Base-by-base conservation (phyloP, 345 rosid species). In the Hibiscus syriacus region DNA sequence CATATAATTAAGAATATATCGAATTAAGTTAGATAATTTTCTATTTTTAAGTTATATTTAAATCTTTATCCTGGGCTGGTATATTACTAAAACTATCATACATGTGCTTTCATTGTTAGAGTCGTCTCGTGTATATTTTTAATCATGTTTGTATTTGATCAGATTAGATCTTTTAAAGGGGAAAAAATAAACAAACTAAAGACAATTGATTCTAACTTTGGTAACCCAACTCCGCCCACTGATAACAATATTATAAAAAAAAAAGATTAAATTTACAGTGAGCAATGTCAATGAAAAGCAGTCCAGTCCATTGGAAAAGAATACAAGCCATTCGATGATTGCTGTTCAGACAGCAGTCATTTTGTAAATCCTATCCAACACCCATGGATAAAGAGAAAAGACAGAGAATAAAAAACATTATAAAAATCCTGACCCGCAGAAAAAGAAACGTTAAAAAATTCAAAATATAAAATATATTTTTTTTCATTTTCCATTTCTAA, bases 261-360 rank as follows among this genome's bases (percentile, higher is more conserved):
- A n/a, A n/a, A n/a, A n/a, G n/a, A n/a, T n/a, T n/a, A n/a, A n/a
- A n/a, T n/a, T n/a, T n/a, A n/a, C n/a, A n/a, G n/a, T n/a, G n/a
- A n/a, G 5, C 1, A 32, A 58, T 71, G 76, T 71, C 72, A 76
- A 63, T 46, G 1, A 5, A 74, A 73, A 74, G 30, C 72, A 72
- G 63, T 58, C 79, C 61, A 9, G 34, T 6, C 49, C 65, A 30
- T 38, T 13, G 8, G 6, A 68, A 71, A 70, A 38, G 5, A 75
- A 77, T 76, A 74, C 16, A 46, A 75, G 26, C 83, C 80, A 82
- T 76, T 52, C 57, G 70, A 66, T 50, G 38, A 19, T 17, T 32
- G 55, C 5, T 4, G 14, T 74, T 82, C 30, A 79, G 84, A 85
- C 90, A 80, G 72, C 84, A 76, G 82, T 80, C 79, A 49, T 67